Conservation (phyloP, 257 asterid genomes). For the Penstemon barbatus region DNA sequence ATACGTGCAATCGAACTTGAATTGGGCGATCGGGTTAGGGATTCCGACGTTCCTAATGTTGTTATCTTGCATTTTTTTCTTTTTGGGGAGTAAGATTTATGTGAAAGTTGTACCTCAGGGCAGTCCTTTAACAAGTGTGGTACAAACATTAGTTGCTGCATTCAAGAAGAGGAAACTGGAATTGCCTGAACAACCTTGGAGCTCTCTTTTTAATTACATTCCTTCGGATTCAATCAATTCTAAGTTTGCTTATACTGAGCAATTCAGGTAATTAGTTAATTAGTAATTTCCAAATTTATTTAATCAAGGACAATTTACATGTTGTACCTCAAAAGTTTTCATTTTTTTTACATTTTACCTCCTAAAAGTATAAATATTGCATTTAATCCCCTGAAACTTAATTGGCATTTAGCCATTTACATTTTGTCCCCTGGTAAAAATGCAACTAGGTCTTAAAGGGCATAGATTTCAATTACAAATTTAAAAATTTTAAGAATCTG, state of each 20-base stretch:
- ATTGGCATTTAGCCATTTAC: too few species aligned
- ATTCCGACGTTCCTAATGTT: conserved; percentile 51
- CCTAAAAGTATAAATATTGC: too few species aligned
- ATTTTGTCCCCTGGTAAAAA: too few species aligned
- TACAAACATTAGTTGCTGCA: conserved; percentile 42
- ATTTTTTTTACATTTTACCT: too few species aligned
- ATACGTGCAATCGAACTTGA: conserved; percentile 44
- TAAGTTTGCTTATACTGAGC: conserved; percentile 37
- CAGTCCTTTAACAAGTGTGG: conserved; percentile 45
- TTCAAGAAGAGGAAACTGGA: conserved; percentile 43
- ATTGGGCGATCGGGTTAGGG: conserved; percentile 49
- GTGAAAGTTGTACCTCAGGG: conserved; percentile 44
- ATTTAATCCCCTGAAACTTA: too few species aligned
- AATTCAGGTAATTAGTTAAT: conserved; percentile 32
- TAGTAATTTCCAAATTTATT: too few species aligned
- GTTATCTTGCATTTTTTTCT: conserved; percentile 43
- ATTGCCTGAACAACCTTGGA: conserved; percentile 40
- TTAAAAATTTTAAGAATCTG: too few species aligned
- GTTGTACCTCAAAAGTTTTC: too few species aligned
- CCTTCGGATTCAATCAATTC: conserved; percentile 38
- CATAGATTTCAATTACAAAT: too few species aligned
- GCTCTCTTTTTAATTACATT: conserved; percentile 35
- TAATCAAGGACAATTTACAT: too few species aligned
- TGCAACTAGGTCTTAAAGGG: too few species aligned
- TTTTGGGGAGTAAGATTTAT: conserved; percentile 42